Evolutionary conservation across 148 eudicot species (phyloP).

Genomic region (Fagopyrum homotropicum): DNA sequence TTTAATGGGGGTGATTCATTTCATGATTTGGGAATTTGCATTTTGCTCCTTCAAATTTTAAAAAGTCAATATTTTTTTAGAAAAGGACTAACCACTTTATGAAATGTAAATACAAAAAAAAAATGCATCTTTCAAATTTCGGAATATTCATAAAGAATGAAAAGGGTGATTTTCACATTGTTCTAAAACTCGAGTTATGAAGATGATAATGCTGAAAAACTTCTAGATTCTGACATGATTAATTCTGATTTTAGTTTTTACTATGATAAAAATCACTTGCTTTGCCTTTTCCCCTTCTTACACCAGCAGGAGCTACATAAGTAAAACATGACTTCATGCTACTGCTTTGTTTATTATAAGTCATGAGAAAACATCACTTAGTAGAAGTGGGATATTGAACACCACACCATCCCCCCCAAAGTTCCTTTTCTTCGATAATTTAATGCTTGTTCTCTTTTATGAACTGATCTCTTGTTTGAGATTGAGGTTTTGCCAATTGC

Average conservation of each 20-base stretch:
- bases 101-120: background rate
- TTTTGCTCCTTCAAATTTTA: background rate
- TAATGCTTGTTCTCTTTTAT: background rate
- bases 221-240: background rate
- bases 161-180: background rate
- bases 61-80: no score
- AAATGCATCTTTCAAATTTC: background rate
- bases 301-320: background rate
- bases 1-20: background rate
- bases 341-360: background rate
- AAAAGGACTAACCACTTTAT: background rate
- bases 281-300: background rate
- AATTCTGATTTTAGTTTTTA: background rate
- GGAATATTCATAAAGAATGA: background rate
- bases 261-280: no score
- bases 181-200: background rate
- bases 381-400: background rate
- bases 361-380: background rate
- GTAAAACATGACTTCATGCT: background rate
- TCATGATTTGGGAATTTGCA: background rate
- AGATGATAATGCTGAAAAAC: background rate
- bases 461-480: background rate
- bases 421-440: background rate
- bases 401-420: background rate
- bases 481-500: background rate